Base-by-base conservation (phyloP, 1,139 yeast species). In the Maudiozyma humilis region DNA sequence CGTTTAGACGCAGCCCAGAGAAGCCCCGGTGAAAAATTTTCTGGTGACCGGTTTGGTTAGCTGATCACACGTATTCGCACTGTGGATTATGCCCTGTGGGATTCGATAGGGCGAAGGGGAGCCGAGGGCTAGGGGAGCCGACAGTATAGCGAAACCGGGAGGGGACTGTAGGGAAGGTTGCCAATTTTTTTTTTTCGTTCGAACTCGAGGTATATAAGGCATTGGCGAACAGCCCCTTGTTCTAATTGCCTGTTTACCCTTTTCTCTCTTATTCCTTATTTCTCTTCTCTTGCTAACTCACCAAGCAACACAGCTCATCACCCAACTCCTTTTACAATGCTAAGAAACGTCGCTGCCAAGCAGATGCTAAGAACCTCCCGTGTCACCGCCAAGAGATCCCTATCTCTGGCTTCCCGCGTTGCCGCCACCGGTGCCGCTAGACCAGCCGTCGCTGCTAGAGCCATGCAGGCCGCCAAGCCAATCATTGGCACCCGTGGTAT, bases 401-500 rank as follows among this genome's bases (percentile, higher is more conserved):
- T 82, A 57, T 69, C 84, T 52, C 73, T 80, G 53, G 72, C 81
- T 57, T 73, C 81, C 51, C 63, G 73, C 53, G 63, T 72, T 47
- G 53, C 56, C 58, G 57, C 23, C n/a, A 15, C 32, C 17, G 27
- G 27, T 34, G 15, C 37, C 14, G 14, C 18, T 4, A 43, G 39
- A 36, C 47, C 49, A 41, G 29, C 49, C n/a, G 15, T 30, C 15
- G 12, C 25, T 37, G 16, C 23, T 29, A 13, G 15, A 10, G 19
- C 71, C 54, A 72, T 69, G 60, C 73, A 71, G 64, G 65, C 72
- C 38, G 49, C 50, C 51, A 57, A 55, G 50, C 67, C 60, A 47
- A 43, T 59, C 53, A 59, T 62, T 39, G 71, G 67, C 55, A 68
- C 72, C 57, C 86, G 96, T 73, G 97, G 97, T 73, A 68, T 89